Conservation (phyloP, 768 basidiomycete genomes). For the Trametes punicea region DNA sequence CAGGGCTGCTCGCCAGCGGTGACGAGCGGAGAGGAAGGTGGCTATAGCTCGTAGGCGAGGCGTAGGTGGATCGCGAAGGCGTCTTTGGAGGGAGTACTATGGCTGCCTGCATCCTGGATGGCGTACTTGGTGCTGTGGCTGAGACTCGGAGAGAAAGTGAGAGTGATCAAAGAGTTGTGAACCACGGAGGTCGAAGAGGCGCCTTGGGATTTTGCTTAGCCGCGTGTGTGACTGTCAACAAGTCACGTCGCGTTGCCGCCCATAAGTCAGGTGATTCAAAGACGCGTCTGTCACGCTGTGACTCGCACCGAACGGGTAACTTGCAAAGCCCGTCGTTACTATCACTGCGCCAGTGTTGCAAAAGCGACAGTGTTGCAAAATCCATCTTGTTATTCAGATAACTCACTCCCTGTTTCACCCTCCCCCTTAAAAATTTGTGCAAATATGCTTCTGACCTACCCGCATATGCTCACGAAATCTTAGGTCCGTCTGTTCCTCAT, state of each 20-base stretch:
- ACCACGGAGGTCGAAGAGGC: too few relatives aligned
- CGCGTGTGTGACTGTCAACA: constrained; percentile 7
- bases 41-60: not conserved
- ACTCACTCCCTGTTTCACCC: too few relatives aligned
- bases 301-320: too few relatives aligned
- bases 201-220: not conserved
- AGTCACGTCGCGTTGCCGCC: not conserved
- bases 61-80: not conserved
- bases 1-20: constrained; percentile 44
- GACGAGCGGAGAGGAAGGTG: constrained; percentile 37
- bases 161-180: too few relatives aligned
- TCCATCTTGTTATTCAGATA: too few relatives aligned
- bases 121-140: not conserved
- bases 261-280: not conserved
- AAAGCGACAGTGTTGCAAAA: too few relatives aligned
- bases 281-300: not conserved
- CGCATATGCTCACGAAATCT: too few relatives aligned
- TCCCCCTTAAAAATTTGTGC: too few relatives aligned
- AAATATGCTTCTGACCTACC: too few relatives aligned
- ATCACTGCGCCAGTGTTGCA: too few relatives aligned
- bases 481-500: too few relatives aligned
- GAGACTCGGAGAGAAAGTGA: not conserved
- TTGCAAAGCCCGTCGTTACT: too few relatives aligned
- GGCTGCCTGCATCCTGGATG: constrained; percentile 7
- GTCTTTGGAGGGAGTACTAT: constrained; percentile 5